These are phyloP conservation scores for Flaveria linearis DNA, from an alignment of 129 eudicot genomes.

Conservation along the genomic window DNA sequence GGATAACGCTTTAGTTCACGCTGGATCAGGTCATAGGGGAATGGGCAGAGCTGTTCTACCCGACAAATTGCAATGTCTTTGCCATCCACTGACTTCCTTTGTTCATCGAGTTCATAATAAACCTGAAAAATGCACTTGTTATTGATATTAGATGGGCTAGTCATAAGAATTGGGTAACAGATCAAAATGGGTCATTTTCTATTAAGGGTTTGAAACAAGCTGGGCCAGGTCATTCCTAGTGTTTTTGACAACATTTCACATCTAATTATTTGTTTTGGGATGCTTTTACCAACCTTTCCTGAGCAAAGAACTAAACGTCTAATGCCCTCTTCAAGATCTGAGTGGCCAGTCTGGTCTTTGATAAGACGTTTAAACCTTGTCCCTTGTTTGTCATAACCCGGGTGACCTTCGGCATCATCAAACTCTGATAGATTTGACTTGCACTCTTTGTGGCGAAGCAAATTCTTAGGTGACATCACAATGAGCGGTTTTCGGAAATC, in stretches of 20 bases:
- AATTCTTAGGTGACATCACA: constrained; percentile 95
- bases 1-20: constrained; percentile 96
- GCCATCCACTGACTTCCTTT: constrained; percentile 51
- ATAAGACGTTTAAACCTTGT: constrained; percentile 94
- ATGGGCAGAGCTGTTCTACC: constrained; percentile 95
- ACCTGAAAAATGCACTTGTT: constrained; percentile 46
- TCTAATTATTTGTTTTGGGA: background rate
- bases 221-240: background rate
- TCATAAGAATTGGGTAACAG: background rate
- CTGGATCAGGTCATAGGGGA: constrained; percentile 91
- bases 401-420: constrained; percentile 91
- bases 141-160: background rate
- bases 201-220: too few relatives aligned
- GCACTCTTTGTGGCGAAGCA: constrained; percentile 95
- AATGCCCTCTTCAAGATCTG: constrained; percentile 84
- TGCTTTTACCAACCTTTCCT: constrained; percentile 65
- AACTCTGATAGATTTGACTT: constrained; percentile 90
- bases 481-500: constrained; percentile 96
- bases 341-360: constrained; percentile 84
- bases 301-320: constrained; percentile 91
- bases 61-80: constrained; percentile 90
- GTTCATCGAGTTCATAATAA: constrained; percentile 90
- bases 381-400: constrained; percentile 94
- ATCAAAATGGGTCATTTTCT: background rate
- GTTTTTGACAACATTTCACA: background rate